Conservation (phyloP, 257 asterid genomes). For the Solanum chilense region DNA sequence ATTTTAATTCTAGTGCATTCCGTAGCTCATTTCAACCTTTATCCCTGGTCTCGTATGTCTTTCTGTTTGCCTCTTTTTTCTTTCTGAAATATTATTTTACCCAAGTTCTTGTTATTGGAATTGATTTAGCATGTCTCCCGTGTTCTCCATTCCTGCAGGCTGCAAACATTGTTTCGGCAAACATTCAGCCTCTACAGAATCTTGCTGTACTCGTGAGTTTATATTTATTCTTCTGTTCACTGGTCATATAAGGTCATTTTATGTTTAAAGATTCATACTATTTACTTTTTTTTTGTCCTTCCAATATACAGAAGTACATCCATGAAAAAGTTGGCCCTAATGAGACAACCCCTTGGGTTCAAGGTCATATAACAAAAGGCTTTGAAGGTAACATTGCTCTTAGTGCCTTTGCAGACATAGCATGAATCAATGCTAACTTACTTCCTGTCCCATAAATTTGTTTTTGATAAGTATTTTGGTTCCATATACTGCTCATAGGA, state of each 20-base stretch:
- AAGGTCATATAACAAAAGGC: conserved; percentile 39
- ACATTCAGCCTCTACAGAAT: conserved; percentile 58
- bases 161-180: conserved; percentile 44
- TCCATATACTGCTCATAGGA: neutral
- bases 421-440: neutral
- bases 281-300: neutral
- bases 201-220: conserved; percentile 37
- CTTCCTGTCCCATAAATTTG: neutral
- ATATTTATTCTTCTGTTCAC: neutral
- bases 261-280: neutral
- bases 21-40: neutral
- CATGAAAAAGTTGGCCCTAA: conserved; percentile 65
- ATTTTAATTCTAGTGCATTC: neutral
- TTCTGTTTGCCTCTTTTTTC: neutral
- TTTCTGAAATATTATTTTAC: neutral
- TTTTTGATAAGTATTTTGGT: neutral
- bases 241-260: neutral
- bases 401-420: neutral
- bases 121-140: neutral
- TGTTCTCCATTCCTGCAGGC: conserved; percentile 33
- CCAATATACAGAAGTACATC: conserved; percentile 24
- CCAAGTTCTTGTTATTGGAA: neutral
- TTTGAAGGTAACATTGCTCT: conserved; percentile 43
- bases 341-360: conserved; percentile 59
- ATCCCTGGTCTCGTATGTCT: neutral